phyloP scores from a whole-genome alignment of 192 early-diverging fungal genomes.

The Tieghemiomyces parasiticus region DNA sequence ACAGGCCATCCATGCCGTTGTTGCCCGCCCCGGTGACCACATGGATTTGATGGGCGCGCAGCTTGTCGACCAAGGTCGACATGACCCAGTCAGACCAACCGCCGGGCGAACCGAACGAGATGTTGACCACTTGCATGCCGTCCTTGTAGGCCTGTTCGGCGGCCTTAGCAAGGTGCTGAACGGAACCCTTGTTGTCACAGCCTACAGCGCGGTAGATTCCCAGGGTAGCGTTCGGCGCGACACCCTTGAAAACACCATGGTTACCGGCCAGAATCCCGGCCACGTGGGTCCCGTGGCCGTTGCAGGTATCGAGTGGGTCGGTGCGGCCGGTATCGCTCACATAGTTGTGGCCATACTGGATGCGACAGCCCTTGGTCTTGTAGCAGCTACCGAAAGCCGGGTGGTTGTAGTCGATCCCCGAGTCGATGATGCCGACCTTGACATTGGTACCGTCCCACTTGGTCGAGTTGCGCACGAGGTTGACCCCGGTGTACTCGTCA shows the following conservation, averaged over 20 bases:
- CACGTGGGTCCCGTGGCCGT: constrained; percentile 34
- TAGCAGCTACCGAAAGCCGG: constrained; percentile 31
- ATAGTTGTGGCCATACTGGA: constrained; percentile 8
- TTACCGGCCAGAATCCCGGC: constrained; percentile 29
- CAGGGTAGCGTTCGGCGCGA: constrained; percentile 8
- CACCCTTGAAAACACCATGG: constrained; percentile 3
- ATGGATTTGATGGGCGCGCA: constrained; percentile 32
- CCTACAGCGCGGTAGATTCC: constrained; percentile 10
- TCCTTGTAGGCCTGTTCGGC: background rate
- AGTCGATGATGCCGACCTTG: constrained; percentile 33
- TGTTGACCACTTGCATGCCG: background rate
- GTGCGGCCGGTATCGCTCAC: constrained; percentile 11
- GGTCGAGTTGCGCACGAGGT: background rate
- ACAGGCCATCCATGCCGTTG: constrained; percentile 45
- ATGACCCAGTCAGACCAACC: background rate
- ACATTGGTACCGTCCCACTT: background rate
- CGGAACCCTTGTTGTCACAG: background rate
- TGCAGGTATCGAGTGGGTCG: constrained; percentile 26
- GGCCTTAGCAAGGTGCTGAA: background rate
- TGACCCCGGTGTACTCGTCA: background rate
- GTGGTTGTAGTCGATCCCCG: constrained; percentile 34
- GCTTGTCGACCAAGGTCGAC: background rate
- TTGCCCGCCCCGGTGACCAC: constrained; percentile 63
- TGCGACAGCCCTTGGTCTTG: constrained; percentile 24
- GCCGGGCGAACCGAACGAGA: background rate